Conservation (phyloP, 2,329 filamentous ascomycete genomes). For the Colletotrichum sp. region DNA sequence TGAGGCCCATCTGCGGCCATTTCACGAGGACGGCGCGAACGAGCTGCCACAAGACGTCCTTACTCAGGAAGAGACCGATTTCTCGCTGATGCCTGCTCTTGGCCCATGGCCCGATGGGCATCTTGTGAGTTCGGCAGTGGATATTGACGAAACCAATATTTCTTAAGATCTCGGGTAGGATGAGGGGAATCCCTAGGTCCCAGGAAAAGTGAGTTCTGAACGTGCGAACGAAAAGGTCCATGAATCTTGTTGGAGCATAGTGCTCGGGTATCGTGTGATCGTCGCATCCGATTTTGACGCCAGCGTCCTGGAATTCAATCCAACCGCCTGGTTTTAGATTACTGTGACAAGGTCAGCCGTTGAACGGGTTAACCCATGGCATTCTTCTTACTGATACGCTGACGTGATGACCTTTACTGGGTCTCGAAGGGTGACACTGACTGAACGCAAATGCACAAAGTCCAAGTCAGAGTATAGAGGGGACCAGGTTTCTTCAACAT, state of each 20-base stretch:
- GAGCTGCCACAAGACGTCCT: slow-evolving; percentile 38
- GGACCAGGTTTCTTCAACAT: slow-evolving; percentile 43
- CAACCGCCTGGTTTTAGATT: slow-evolving; percentile 42
- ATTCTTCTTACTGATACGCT: slow-evolving; percentile 43
- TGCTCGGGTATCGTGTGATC: slow-evolving; percentile 30
- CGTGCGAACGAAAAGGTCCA: slow-evolving; percentile 33
- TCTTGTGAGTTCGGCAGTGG: slow-evolving; percentile 29
- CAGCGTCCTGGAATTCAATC: slow-evolving; percentile 43
- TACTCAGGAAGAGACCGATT: slow-evolving; percentile 39
- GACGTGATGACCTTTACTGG: slow-evolving; percentile 54
- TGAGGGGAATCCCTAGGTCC: slow-evolving; percentile 33
- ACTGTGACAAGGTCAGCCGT: slow-evolving; percentile 26
- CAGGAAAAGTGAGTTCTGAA: slow-evolving; percentile 39
- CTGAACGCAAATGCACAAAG: slow-evolving; percentile 57
- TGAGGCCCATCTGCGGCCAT: slow-evolving; percentile 33
- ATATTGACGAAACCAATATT: slow-evolving; percentile 40
- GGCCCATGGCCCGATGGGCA: slow-evolving; percentile 44
- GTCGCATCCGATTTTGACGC: slow-evolving; percentile 34
- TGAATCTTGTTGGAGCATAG: slow-evolving; percentile 27
- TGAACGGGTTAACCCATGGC: not conserved
- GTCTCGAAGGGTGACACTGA: slow-evolving; percentile 56
- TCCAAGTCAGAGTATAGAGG: slow-evolving; percentile 47
- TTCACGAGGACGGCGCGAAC: slow-evolving; percentile 36
- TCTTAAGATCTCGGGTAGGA: slow-evolving; percentile 32
- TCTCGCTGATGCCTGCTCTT: slow-evolving; percentile 37